Percentiles rank a stretch among this genome's conserved stretches.
Conservation (phyloP, 2,329 filamentous ascomycete genomes). For the Ophiostoma fasciatum region DNA sequence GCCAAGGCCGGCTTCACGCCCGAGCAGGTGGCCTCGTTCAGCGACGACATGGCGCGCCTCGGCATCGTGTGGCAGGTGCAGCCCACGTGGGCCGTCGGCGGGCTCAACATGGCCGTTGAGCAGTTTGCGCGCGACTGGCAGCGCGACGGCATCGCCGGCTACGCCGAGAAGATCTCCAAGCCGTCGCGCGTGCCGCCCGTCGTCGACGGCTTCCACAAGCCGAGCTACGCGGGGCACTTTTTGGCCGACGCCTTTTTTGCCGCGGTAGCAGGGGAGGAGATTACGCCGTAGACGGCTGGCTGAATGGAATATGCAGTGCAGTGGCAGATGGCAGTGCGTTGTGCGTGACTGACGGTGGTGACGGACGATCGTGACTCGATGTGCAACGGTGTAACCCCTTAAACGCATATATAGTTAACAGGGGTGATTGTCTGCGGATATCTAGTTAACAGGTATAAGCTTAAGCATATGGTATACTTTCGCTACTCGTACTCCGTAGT, state of each 20-base stretch:
- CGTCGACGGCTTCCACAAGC: constrained; percentile 4
- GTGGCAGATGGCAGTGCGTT: too few relatives aligned
- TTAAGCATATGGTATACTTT: too few relatives aligned
- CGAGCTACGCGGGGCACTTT: constrained; percentile 1
- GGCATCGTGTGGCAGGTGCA: constrained; percentile 25
- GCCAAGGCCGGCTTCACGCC: constrained; percentile 19
- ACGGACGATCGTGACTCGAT: too few relatives aligned
- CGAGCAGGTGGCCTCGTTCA: constrained; percentile 18
- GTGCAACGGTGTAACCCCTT: too few relatives aligned
- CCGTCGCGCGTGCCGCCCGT: constrained; percentile 13
- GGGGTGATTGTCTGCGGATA: too few relatives aligned
- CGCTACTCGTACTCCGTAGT: too few relatives aligned
- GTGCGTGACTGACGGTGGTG: too few relatives aligned
- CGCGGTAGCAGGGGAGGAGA: constrained; percentile 16
- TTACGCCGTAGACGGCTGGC: constrained; percentile 1
- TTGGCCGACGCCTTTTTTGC: constrained; percentile 4
- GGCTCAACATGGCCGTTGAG: constrained; percentile 19
- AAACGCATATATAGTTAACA: too few relatives aligned
- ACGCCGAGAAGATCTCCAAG: constrained; percentile 15
- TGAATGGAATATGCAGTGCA: too few relatives aligned
- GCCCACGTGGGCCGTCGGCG: constrained; percentile 23
- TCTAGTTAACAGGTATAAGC: too few relatives aligned
- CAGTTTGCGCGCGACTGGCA: constrained; percentile 21
- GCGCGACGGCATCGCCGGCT: constrained; percentile 21
- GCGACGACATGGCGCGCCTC: constrained; percentile 21